Base-by-base conservation (phyloP, 805 yeast species). In the Kurtzmaniella cleridarum region DNA sequence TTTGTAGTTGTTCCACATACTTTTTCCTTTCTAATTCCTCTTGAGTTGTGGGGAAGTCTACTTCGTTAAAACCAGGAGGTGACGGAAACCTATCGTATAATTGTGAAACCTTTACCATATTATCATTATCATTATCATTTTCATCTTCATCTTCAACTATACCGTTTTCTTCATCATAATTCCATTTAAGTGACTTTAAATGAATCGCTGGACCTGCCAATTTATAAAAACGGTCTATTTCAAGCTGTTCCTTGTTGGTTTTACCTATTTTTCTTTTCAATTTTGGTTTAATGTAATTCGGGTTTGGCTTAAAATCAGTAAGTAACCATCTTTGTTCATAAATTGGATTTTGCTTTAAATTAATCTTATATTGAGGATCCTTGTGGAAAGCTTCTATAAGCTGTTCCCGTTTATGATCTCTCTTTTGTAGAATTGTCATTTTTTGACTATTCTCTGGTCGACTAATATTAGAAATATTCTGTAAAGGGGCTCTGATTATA, bases 11-110 rank as follows among this genome's bases (percentile, higher is more conserved):
- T 4, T 44, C 45, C 9, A 53, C 46, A 7, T 51, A 32, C 9
- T 41, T 40, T 38, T 53, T 49, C 17, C 65, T 41, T 18, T 50
- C 42, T 28, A 26, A 34, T 15, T 40, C 50, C 39, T 64, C 69
- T 39, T 62, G 67, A 1, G 66, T 62, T 29, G 48, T 46, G 5
- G 66, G 66, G 38, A 65, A 65, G 33, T 60, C 66, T 15, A 65
- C 63, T 14, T 47, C 45, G 68, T 64, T 64, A 42, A 59, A 65
- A 13, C 70, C 69, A 2, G 69, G 69, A 2, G 71, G 71, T 4
- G 64, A 57, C 39, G 63, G 62, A 35, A 62, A 57, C 42, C 59
- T 60, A 43, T 64, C 69, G 48, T 54, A 62, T 7, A 63, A 45
- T 46, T 65, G 71, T 47, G 57, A 32, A 34, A 47, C 7, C 47